Evolutionary conservation across 805 yeast species (phyloP).

Genomic region (Jamesozyma lodderae): DNA sequence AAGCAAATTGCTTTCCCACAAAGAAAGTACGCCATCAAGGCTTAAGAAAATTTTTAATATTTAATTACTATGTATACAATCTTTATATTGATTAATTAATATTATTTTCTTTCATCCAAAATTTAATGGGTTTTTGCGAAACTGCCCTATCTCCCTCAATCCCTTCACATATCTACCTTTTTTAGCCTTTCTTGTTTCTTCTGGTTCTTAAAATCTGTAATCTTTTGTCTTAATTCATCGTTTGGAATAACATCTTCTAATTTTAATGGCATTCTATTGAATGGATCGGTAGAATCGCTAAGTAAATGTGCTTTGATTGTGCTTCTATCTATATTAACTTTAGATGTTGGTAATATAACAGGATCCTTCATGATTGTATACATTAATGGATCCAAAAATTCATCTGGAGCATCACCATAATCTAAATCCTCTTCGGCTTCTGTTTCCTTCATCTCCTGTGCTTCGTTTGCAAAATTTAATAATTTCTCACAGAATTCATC

Average conservation of each 20-base stretch:
- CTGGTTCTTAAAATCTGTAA: constrained; percentile 45
- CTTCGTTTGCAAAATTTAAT: constrained; percentile 50
- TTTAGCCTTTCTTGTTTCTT: constrained; percentile 29
- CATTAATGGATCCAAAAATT: constrained; percentile 94
- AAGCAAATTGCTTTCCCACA: constrained; percentile 94
- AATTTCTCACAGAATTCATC: constrained; percentile 45
- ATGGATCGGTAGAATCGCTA: constrained; percentile 95
- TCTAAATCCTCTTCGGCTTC: constrained; percentile 82
- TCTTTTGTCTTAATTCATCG: constrained; percentile 53
- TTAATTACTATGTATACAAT: constrained; percentile 1
- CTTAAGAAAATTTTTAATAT: constrained; percentile 45
- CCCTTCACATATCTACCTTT: too few relatives aligned
- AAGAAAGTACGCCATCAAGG: constrained; percentile 98
- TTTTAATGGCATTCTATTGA: constrained; percentile 84
- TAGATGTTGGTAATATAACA: constrained; percentile 83
- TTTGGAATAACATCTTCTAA: constrained; percentile 83
- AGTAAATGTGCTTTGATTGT: constrained; percentile 89
- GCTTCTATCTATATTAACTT: constrained; percentile 75
- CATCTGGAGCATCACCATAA: constrained; percentile 92
- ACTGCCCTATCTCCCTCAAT: too few relatives aligned
- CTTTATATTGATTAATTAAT: constrained; percentile 2
- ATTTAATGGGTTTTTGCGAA: too few relatives aligned
- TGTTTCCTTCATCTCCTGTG: constrained; percentile 46
- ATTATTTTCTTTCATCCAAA: constrained; percentile 1
- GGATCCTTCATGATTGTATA: constrained; percentile 94